Evolutionary conservation across 805 yeast genomes (phyloP).

Genomic region (Ogataea paraovalis): DNA sequence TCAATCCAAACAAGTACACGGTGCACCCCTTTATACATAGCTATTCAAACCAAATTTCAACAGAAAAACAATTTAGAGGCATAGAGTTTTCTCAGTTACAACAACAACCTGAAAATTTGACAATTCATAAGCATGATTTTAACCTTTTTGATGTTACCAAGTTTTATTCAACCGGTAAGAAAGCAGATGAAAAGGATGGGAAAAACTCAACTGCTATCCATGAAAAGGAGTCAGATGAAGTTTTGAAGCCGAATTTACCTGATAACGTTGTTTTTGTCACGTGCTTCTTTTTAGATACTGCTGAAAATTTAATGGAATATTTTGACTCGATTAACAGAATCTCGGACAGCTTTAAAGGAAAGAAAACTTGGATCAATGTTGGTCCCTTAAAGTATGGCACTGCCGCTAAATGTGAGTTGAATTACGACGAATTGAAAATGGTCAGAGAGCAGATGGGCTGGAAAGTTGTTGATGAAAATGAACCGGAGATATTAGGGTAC

Average conservation of each 20-base stretch:
- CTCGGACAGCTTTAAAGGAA: conserved; percentile 28
- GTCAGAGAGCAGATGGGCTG: conserved; percentile 62
- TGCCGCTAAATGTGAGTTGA: conserved; percentile 71
- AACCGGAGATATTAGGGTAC: conserved; percentile 50
- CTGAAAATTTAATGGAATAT: conserved; percentile 78
- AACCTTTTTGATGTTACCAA: conserved; percentile 41
- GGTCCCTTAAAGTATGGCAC: conserved; percentile 95
- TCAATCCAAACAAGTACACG: conserved; percentile 13
- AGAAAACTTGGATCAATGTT: conserved; percentile 73
- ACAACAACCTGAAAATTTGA: conserved; percentile 44
- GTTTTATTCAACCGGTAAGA: not conserved
- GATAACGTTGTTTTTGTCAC: conserved; percentile 56
- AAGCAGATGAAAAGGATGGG: not conserved
- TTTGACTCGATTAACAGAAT: conserved; percentile 57
- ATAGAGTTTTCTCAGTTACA: conserved; percentile 29
- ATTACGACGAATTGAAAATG: conserved; percentile 60
- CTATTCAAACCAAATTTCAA: conserved; percentile 58
- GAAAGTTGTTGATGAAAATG: conserved; percentile 38
- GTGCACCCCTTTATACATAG: conserved; percentile 57
- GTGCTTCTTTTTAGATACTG: conserved; percentile 87
- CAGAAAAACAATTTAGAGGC: conserved; percentile 47
- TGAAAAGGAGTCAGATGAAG: too few relatives aligned
- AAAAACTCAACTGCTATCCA: not conserved
- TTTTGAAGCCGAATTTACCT: conserved; percentile 10
- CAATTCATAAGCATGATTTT: conserved; percentile 60